Evolutionary conservation across 1,284 basidiomycete species (phyloP), one percentile per base, ranked within the genome.

Genomic region (Apiotrichum porosum): DNA sequence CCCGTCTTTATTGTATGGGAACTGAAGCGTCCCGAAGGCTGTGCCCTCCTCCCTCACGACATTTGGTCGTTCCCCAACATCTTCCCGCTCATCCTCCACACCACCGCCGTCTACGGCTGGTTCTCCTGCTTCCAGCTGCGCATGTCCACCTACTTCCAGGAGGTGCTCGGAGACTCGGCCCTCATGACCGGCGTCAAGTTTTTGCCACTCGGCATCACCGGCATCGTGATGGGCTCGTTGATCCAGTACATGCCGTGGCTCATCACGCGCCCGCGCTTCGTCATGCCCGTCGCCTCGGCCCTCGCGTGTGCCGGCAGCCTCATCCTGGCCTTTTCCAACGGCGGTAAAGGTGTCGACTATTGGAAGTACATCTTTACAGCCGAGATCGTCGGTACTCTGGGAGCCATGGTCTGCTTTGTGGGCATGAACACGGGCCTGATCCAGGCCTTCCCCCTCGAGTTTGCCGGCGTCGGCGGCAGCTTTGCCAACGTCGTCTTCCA

Each of bases 1-100:
- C 42, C 61, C 37, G 52, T 18, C 4, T 73, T 73, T 54, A 71
- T 71, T 62, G 47, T 65, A 35, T 72, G 63, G 62, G 65, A 69
- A 47, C 17, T 23, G 37, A 9, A 62, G 68, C 32, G 50, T 47
- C 12, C 46, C 57, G 28, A 49, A 54, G 15, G 48, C 51, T 28
- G 6, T 4, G 63, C 65, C 14, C 53, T 66, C 10, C 51, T 70
- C 26, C 66, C 64, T 1, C 39, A 48, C 42, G 58, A 57, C 10
- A 55, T 65, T 13, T 65, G 60, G 60, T 51, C 58, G 44, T 62
- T 63, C 47, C 61, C 58, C 42, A 69, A 67, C 54, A 58, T 58
- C 14, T 42, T 49, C 31, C 52, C 62, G 36, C 59, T 66, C 45
- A 44, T 57, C 1, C 65, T 66, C 56, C 68, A 58, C 61, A 58